phyloP scores from a whole-genome alignment of 805 yeast genomes.

The Saccharomycopsis fodiens region DNA sequence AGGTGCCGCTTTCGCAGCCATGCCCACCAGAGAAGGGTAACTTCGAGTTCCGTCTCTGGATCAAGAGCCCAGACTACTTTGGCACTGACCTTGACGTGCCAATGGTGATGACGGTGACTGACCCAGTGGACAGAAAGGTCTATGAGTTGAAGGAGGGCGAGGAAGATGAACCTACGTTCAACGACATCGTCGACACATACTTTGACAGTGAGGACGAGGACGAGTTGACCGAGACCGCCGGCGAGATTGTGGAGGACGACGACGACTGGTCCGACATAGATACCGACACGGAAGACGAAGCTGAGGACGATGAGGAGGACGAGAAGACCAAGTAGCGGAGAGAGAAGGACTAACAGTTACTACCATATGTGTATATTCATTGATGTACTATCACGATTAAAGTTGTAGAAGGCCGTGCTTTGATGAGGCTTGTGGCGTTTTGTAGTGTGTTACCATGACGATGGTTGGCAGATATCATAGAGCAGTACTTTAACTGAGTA shows the following conservation, averaged over 20 bases:
- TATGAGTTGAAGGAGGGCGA: slow-evolving; percentile 42
- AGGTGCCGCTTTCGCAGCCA: slow-evolving; percentile 64
- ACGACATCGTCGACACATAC: slow-evolving; percentile 29
- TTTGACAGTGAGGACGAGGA: slow-evolving; percentile 33
- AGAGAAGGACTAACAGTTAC: no score
- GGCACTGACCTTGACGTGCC: slow-evolving; percentile 76
- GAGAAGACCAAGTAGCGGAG: slow-evolving; percentile 6
- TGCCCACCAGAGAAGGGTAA: slow-evolving; percentile 69
- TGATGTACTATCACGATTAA: not conserved
- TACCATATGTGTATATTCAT: not conserved
- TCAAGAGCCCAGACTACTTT: slow-evolving; percentile 71
- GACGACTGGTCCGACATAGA: slow-evolving; percentile 45
- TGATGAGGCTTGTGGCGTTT: no score
- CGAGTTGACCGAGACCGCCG: slow-evolving; percentile 22
- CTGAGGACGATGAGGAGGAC: slow-evolving; percentile 29
- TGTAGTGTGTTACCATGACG: no score
- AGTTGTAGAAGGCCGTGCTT: no score
- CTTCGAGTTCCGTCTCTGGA: slow-evolving; percentile 58
- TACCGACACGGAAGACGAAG: slow-evolving; percentile 59
- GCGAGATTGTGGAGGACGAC: slow-evolving; percentile 35
- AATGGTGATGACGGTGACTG: slow-evolving; percentile 59
- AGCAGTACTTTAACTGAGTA: no score
- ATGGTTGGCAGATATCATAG: no score
- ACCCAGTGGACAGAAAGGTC: slow-evolving; percentile 41
- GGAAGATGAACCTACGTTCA: not conserved